phyloP scores from a whole-genome alignment of 805 yeast genomes.

The Metschnikowia similis region DNA sequence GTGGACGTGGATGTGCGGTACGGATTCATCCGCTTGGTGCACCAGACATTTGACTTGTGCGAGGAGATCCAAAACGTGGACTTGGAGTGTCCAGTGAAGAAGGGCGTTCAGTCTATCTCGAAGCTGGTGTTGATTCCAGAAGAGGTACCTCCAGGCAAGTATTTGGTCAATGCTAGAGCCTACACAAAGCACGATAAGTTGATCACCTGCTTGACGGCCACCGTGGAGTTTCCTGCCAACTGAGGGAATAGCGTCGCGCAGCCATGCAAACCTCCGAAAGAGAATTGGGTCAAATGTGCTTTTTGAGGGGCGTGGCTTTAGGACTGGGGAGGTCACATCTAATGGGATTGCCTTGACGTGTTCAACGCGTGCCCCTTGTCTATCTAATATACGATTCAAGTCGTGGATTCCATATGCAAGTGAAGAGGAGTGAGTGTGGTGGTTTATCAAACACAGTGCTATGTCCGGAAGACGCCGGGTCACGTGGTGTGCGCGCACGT shows the following conservation, averaged over 20 bases:
- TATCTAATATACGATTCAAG: too few species aligned
- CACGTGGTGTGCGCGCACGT: too few species aligned
- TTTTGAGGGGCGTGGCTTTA: too few species aligned
- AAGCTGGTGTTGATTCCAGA: constrained; percentile 81
- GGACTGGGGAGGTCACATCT: too few species aligned
- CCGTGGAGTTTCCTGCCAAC: constrained; percentile 50
- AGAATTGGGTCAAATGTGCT: background rate
- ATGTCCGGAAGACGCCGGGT: too few species aligned
- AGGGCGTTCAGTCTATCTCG: constrained; percentile 62
- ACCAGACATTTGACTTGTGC: constrained; percentile 91
- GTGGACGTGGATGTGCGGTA: constrained; percentile 91
- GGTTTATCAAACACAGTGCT: too few species aligned
- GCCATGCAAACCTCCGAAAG: too few species aligned
- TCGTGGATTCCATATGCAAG: too few species aligned
- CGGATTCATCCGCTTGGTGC: constrained; percentile 83
- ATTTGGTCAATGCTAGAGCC: constrained; percentile 83
- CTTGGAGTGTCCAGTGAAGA: constrained; percentile 73
- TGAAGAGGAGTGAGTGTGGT: too few species aligned
- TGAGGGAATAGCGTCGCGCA: background rate
- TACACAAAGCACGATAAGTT: constrained; percentile 78
- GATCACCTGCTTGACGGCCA: constrained; percentile 79
- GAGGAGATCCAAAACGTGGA: constrained; percentile 82
- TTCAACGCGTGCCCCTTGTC: too few species aligned
- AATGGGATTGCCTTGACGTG: too few species aligned
- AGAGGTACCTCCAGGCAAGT: constrained; percentile 94